phyloP scores from a whole-genome alignment of 1,284 basidiomycete species.

The Rhizoctonia solani region DNA sequence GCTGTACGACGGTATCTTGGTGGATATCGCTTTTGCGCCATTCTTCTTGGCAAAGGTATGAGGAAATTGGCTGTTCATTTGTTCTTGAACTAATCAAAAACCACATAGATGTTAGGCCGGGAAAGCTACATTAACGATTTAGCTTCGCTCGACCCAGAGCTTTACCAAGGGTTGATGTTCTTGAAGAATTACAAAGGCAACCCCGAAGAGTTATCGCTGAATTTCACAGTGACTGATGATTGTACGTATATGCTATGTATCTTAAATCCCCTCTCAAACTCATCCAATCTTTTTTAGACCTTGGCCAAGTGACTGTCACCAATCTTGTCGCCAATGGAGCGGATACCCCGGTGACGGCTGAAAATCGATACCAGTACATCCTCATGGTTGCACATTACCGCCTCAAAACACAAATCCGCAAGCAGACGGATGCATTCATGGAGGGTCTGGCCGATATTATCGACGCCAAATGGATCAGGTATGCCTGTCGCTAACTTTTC shows the following conservation, averaged over 20 bases:
- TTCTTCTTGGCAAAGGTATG: conserved; percentile 91
- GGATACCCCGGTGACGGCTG: conserved; percentile 84
- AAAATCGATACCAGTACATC: conserved; percentile 91
- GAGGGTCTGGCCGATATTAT: conserved; percentile 87
- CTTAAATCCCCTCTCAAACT: not conserved
- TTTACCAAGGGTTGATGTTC: conserved; percentile 91
- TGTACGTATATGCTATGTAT: conserved; percentile 53
- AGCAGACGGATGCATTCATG: conserved; percentile 77
- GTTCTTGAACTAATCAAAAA: not conserved
- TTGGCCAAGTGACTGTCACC: conserved; percentile 77
- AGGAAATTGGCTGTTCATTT: conserved; percentile 29
- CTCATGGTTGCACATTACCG: conserved; percentile 88
- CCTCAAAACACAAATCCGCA: conserved; percentile 84
- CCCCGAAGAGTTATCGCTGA: conserved; percentile 89
- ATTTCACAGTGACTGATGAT: conserved; percentile 88
- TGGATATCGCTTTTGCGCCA: conserved; percentile 93
- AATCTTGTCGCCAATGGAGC: conserved; percentile 85
- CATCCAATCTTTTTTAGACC: conserved; percentile 61
- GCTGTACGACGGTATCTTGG: conserved; percentile 93
- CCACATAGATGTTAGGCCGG: conserved; percentile 76
- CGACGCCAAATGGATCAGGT: conserved; percentile 86
- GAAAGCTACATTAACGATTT: conserved; percentile 91
- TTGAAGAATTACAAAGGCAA: conserved; percentile 91
- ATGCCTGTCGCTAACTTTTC: conserved; percentile 40
- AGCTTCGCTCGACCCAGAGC: conserved; percentile 85